Percentiles rank a stretch among this genome's conserved stretches.
These are phyloP conservation scores for Penicillium mononematosum DNA, from an alignment of 495 filamentous ascomycete genomes.

Conservation along the genomic window DNA sequence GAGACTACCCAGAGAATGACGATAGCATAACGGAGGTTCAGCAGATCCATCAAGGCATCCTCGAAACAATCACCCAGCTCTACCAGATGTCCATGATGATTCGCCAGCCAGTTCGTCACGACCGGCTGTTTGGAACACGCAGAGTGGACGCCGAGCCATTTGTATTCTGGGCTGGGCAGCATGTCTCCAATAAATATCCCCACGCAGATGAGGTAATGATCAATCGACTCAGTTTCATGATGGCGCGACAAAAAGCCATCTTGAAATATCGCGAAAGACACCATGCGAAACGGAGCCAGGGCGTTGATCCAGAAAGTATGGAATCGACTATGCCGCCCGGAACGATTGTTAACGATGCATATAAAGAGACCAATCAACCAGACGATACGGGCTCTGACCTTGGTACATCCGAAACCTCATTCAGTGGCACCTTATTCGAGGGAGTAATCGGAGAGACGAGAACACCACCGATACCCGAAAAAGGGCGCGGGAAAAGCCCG, in stretches of 20 bases:
- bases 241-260: slow-evolving; percentile 15
- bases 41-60: slow-evolving; percentile 5
- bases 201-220: not conserved
- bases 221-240: slow-evolving; percentile 18
- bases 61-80: slow-evolving; percentile 19
- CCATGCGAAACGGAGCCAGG: slow-evolving; percentile 14
- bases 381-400: slow-evolving; percentile 2
- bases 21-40: slow-evolving; percentile 5
- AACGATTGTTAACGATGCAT: not conserved
- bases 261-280: slow-evolving; percentile 23
- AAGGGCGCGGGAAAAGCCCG: slow-evolving; percentile 2
- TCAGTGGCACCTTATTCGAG: slow-evolving; percentile 1
- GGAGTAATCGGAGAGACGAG: not conserved
- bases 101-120: slow-evolving; percentile 26
- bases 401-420: slow-evolving; percentile 12
- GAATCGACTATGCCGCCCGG: slow-evolving; percentile 3
- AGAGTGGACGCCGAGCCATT: slow-evolving; percentile 15
- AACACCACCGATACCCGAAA: slow-evolving; percentile 15
- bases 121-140: slow-evolving; percentile 12
- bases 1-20: not conserved
- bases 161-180: slow-evolving; percentile 9
- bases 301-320: slow-evolving; percentile 1
- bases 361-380: not conserved
- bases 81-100: slow-evolving; percentile 29
- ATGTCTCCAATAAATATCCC: slow-evolving; percentile 20